phyloP scores from a whole-genome alignment of 768 basidiomycete genomes.

The Boletus fagicola region DNA sequence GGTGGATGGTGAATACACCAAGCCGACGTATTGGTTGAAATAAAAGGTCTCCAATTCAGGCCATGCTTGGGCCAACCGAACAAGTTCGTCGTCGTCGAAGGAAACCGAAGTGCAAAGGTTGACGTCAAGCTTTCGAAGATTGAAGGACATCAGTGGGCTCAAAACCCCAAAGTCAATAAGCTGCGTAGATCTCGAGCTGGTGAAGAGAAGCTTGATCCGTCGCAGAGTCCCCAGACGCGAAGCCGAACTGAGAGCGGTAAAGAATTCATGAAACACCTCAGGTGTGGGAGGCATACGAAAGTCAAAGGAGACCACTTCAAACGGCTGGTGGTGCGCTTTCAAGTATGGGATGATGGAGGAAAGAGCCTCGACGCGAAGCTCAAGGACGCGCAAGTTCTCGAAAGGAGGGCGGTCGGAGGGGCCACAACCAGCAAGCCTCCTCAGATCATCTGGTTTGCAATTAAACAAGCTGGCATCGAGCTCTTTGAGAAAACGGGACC shows the following conservation, averaged over 20 bases:
- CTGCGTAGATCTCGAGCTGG: not conserved
- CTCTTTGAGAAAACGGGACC: not conserved
- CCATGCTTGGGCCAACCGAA: not conserved
- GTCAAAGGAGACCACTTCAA: slow-evolving; percentile 2
- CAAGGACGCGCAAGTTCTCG: slow-evolving; percentile 7
- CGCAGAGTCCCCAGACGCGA: not conserved
- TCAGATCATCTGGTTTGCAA: not conserved
- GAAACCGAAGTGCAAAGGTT: not conserved
- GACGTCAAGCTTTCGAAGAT: not conserved
- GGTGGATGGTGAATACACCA: not conserved
- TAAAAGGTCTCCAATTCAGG: slow-evolving; percentile 2
- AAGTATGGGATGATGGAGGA: slow-evolving; percentile 9
- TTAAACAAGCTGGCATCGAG: not conserved
- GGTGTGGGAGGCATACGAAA: not conserved
- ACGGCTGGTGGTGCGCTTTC: slow-evolving; percentile 4
- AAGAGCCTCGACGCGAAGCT: not conserved
- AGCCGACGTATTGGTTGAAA: not conserved
- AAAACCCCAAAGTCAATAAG: not conserved
- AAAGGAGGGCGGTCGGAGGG: not conserved
- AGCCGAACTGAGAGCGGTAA: not conserved
- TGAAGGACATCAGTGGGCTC: slow-evolving; percentile 3
- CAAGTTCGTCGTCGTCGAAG: slow-evolving; percentile 8
- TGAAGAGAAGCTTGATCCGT: not conserved
- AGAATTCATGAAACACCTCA: slow-evolving; percentile 3
- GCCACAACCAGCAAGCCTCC: not conserved